A percentile compares a stretch with the other conserved stretches of the same genome.
These are phyloP conservation scores for Aureobasidium sp. DNA, from an alignment of 2,329 filamentous ascomycete genomes.

Conservation along the genomic window DNA sequence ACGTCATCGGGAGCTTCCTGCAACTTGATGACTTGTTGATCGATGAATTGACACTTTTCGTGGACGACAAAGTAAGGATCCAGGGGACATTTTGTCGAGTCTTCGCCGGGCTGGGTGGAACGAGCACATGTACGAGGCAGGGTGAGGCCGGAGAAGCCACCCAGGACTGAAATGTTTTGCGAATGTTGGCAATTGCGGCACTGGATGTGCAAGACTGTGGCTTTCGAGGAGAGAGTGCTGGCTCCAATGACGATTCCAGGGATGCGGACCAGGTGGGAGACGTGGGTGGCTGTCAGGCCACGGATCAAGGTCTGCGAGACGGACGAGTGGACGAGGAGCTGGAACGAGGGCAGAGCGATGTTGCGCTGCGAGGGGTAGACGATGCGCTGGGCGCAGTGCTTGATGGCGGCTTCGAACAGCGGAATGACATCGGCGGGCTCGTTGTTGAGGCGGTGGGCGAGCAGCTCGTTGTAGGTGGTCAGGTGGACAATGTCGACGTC, in stretches of 20 bases:
- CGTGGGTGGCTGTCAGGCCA: constrained; percentile 84
- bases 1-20: constrained; percentile 97
- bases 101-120: constrained; percentile 46
- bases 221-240: constrained; percentile 93
- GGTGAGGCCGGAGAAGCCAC: constrained; percentile 80
- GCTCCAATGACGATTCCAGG: constrained; percentile 97
- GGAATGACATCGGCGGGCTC: constrained; percentile 91
- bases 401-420: constrained; percentile 86
- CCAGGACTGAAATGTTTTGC: constrained; percentile 61
- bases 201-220: constrained; percentile 74
- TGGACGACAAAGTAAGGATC: constrained; percentile 96
- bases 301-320: constrained; percentile 88
- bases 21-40: constrained; percentile 95
- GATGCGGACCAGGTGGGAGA: constrained; percentile 89
- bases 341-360: constrained; percentile 73
- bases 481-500: constrained; percentile 93
- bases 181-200: constrained; percentile 77
- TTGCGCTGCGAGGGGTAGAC: constrained; percentile 68
- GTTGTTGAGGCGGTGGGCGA: constrained; percentile 80
- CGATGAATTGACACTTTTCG: constrained; percentile 88
- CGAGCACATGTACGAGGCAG: constrained; percentile 72
- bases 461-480: constrained; percentile 91
- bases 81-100: constrained; percentile 68
- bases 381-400: constrained; percentile 86
- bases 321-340: constrained; percentile 87